A percentile compares a stretch with the other conserved stretches of the same genome.
Evolutionary conservation across 352 stramenopile genomes (phyloP).

Genomic region (Phytophthora uliginosa): DNA sequence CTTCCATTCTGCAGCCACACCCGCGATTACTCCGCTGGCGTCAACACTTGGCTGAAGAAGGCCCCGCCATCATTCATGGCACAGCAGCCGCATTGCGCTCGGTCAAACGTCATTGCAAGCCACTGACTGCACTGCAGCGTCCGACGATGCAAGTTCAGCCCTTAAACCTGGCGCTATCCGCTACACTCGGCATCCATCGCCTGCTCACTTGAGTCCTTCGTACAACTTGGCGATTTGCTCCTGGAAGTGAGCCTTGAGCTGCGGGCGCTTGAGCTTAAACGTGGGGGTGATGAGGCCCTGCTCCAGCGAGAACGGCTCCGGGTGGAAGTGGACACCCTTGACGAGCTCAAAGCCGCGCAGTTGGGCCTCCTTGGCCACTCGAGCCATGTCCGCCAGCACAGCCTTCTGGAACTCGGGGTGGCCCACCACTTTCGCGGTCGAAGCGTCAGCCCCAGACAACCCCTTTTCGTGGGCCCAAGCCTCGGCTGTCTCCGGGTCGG

Average conservation of each 20-base stretch:
- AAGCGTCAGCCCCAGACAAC: conserved; percentile 35
- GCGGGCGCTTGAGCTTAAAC: conserved; percentile 95
- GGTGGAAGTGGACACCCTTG: conserved; percentile 88
- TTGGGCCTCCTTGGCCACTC: conserved; percentile 56
- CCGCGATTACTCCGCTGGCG: not conserved
- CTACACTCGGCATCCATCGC: not conserved
- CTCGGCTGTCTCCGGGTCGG: conserved; percentile 57
- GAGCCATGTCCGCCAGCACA: conserved; percentile 14
- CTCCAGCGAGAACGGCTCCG: conserved; percentile 88
- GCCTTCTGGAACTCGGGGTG: conserved; percentile 53
- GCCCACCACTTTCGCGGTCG: conserved; percentile 40
- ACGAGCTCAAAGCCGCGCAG: conserved; percentile 95
- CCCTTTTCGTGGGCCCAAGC: conserved; percentile 41
- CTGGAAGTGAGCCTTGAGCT: conserved; percentile 66
- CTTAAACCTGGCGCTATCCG: not conserved
- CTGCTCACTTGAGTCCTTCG: conserved; percentile 34
- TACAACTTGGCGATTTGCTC: conserved; percentile 62
- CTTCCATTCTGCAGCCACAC: not conserved
- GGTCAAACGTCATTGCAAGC: too few species aligned
- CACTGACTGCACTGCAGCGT: too few species aligned
- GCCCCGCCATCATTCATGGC: not conserved
- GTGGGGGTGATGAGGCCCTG: conserved; percentile 95
- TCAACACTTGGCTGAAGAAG: not conserved
- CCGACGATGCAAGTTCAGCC: too few species aligned
- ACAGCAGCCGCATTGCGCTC: too few species aligned